A percentile compares a stretch with the other conserved stretches of the same genome.
Evolutionary conservation across 305 asterid species (phyloP).

Genomic region (Fraxinus nigra): DNA sequence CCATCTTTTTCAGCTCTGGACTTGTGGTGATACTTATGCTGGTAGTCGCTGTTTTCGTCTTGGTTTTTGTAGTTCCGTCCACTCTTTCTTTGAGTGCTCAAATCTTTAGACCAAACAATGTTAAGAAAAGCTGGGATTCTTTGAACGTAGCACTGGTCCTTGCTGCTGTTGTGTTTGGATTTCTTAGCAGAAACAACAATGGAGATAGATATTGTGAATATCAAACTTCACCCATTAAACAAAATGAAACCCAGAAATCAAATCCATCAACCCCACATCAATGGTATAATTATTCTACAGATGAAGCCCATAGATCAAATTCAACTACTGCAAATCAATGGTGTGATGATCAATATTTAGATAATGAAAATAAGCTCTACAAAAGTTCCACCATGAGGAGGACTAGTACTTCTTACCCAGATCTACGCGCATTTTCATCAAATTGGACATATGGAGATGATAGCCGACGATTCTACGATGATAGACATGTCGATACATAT

Average conservation of each 20-base stretch:
- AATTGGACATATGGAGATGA: constrained; percentile 41
- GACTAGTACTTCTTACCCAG: constrained; percentile 74
- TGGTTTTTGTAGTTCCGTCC: constrained; percentile 57
- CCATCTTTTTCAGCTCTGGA: constrained; percentile 64
- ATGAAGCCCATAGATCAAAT: constrained; percentile 30
- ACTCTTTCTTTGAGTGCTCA: constrained; percentile 45
- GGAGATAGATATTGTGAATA: constrained; percentile 39
- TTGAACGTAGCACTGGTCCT: constrained; percentile 61
- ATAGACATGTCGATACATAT: constrained; percentile 38
- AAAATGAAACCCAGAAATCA: constrained; percentile 38
- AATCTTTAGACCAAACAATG: constrained; percentile 63
- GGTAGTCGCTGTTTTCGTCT: constrained; percentile 52
- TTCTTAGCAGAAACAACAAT: constrained; percentile 59
- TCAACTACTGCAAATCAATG: constrained; percentile 27
- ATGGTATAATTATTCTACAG: constrained; percentile 24
- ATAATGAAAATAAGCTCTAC: constrained; percentile 26
- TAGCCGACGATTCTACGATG: constrained; percentile 52
- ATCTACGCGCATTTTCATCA: constrained; percentile 52
- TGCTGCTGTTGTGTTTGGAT: constrained; percentile 68
- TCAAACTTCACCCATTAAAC: constrained; percentile 31
- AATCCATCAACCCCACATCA: constrained; percentile 39
- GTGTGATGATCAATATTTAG: constrained; percentile 29
- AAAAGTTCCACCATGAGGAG: constrained; percentile 40
- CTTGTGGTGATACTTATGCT: constrained; percentile 49
- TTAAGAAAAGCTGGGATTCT: constrained; percentile 84